Percentiles rank a stretch among this genome's conserved stretches.
These are phyloP conservation scores for Neurospora cerealis DNA, from an alignment of 495 filamentous ascomycete genomes.

Conservation along the genomic window DNA sequence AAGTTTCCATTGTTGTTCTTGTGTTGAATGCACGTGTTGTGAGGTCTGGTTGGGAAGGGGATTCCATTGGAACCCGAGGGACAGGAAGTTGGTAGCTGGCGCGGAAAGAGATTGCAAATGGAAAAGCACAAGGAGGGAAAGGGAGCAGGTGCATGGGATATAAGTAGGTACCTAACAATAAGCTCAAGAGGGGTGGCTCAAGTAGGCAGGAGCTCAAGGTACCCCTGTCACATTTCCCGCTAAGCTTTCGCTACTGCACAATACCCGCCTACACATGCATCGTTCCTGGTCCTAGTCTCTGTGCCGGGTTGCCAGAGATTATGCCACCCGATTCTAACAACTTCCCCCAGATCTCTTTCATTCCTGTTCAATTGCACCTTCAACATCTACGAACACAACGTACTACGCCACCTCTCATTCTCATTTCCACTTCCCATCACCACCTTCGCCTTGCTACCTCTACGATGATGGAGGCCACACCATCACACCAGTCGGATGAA, in stretches of 20 bases:
- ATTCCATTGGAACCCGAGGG: not conserved
- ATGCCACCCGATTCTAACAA: not conserved
- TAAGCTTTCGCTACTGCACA: not conserved
- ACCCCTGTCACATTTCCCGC: not conserved
- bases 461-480: constrained; percentile 6
- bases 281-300: not conserved
- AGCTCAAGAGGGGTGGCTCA: not conserved
- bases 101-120: not conserved
- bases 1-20: not conserved
- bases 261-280: not conserved
- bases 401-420: not conserved
- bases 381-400: not conserved
- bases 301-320: not conserved
- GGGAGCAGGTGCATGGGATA: not conserved
- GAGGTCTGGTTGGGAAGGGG: not conserved
- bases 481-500: constrained; percentile 4
- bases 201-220: not conserved
- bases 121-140: not conserved
- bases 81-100: not conserved
- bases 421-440: not conserved
- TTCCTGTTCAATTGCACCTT: not conserved
- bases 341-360: not conserved
- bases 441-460: not conserved
- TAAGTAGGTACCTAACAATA: not conserved
- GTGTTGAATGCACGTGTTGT: not conserved